Evolutionary conservation across 1,284 basidiomycete genomes (phyloP).

Genomic region (Boletus holoroseus): DNA sequence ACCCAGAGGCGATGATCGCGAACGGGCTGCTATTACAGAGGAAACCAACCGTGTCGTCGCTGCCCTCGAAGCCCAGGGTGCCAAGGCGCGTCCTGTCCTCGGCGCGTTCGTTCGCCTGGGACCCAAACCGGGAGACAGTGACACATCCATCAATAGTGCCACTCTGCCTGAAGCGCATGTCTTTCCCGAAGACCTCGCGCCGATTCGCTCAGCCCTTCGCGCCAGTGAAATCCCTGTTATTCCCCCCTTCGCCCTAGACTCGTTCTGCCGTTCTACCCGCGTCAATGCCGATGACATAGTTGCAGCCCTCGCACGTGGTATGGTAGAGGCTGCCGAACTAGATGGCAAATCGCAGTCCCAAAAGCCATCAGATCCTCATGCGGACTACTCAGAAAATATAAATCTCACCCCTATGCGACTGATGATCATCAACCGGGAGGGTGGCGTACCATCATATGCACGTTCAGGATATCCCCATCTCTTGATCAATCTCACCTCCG

Average conservation of each 20-base stretch:
- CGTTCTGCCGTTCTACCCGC: slow-evolving; percentile 80
- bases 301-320: slow-evolving; percentile 81
- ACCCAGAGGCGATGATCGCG: slow-evolving; percentile 58
- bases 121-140: slow-evolving; percentile 57
- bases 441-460: slow-evolving; percentile 96
- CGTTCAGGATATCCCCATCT: slow-evolving; percentile 93
- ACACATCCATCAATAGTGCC: slow-evolving; percentile 35
- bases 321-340: slow-evolving; percentile 62
- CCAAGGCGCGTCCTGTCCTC: slow-evolving; percentile 81
- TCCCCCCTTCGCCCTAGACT: slow-evolving; percentile 90
- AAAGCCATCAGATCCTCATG: slow-evolving; percentile 24
- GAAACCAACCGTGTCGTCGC: slow-evolving; percentile 82
- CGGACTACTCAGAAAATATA: slow-evolving; percentile 44
- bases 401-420: slow-evolving; percentile 89
- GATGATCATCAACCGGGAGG: slow-evolving; percentile 97
- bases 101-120: slow-evolving; percentile 82
- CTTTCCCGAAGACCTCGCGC: slow-evolving; percentile 68
- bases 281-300: slow-evolving; percentile 90
- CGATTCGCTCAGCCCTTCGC: slow-evolving; percentile 82
- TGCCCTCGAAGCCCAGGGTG: slow-evolving; percentile 79
- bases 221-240: slow-evolving; percentile 96
- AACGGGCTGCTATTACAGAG: slow-evolving; percentile 58
- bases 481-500: slow-evolving; percentile 89
- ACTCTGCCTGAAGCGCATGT: slow-evolving; percentile 67
- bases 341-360: slow-evolving; percentile 32